Evolutionary conservation across 805 yeast genomes (phyloP).

Genomic region (Wickerhamomyces bovis): DNA sequence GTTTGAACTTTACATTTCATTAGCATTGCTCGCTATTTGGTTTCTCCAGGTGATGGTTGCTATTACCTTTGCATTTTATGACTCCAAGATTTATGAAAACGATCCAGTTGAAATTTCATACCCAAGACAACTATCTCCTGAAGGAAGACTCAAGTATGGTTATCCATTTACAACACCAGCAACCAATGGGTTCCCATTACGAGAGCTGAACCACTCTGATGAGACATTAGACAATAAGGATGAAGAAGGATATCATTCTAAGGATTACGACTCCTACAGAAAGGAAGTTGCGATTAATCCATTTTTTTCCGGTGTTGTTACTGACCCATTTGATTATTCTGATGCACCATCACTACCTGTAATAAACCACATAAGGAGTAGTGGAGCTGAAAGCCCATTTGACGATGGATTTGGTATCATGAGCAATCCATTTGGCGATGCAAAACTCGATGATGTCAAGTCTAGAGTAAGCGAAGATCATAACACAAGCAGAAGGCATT

Average conservation of each 20-base stretch:
- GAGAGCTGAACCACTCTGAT: neutral
- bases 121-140: constrained; percentile 16
- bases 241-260: neutral
- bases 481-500: neutral
- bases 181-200: neutral
- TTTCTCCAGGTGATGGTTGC: constrained; percentile 38
- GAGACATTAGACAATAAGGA: neutral
- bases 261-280: neutral
- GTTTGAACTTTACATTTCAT: constrained; percentile 42
- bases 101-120: constrained; percentile 8
- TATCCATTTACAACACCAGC: constrained; percentile 16
- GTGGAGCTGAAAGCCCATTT: neutral
- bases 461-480: neutral
- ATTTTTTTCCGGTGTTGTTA: neutral
- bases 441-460: neutral
- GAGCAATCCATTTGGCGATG: neutral
- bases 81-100: neutral
- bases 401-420: neutral
- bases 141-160: constrained; percentile 14
- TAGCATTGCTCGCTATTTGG: constrained; percentile 44
- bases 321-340: neutral
- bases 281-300: neutral
- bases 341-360: neutral
- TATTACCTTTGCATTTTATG: constrained; percentile 6
- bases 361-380: neutral